These are phyloP conservation scores for Exophiala oligosperma DNA, from an alignment of 2,329 filamentous ascomycete genomes.

Conservation along the genomic window DNA sequence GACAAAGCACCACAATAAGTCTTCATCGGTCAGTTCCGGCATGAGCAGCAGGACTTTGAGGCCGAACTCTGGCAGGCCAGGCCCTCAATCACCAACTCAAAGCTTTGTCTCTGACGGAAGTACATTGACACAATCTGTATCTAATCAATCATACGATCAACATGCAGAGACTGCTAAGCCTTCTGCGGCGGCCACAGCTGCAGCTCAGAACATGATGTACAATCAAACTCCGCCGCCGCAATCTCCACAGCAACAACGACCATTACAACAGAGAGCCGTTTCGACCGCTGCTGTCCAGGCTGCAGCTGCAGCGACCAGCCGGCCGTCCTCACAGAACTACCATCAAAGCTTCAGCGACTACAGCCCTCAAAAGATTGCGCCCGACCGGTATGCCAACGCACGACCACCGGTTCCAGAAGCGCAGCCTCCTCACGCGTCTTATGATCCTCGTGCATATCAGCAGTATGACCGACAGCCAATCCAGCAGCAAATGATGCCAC, in stretches of 20 bases:
- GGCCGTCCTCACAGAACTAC: constrained; percentile 46
- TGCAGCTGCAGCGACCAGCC: constrained; percentile 50
- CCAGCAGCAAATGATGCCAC: constrained; percentile 32
- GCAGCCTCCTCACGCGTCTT: constrained; percentile 47
- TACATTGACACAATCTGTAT: constrained; percentile 36
- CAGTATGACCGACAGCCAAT: constrained; percentile 33
- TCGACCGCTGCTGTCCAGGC: constrained; percentile 45
- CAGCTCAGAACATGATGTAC: constrained; percentile 34
- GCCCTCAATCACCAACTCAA: constrained; percentile 32
- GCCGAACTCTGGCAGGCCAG: constrained; percentile 48
- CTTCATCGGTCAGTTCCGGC: constrained; percentile 49
- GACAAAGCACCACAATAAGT: constrained; percentile 70
- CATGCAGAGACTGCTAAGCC: constrained; percentile 39
- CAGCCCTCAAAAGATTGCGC: constrained; percentile 28
- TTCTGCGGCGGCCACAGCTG: constrained; percentile 32
- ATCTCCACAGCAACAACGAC: constrained; percentile 43
- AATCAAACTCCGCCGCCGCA: constrained; percentile 37
- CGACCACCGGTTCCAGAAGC: constrained; percentile 33
- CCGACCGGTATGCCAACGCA: constrained; percentile 37
- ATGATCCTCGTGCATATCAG: constrained; percentile 45
- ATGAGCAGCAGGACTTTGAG: constrained; percentile 70
- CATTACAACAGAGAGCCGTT: constrained; percentile 40
- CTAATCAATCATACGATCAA: constrained; percentile 36
- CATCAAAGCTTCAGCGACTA: constrained; percentile 48
- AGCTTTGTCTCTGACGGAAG: constrained; percentile 22